Evolutionary conservation across 345 rosid species (phyloP).

Genomic region (Acer saccharum): DNA sequence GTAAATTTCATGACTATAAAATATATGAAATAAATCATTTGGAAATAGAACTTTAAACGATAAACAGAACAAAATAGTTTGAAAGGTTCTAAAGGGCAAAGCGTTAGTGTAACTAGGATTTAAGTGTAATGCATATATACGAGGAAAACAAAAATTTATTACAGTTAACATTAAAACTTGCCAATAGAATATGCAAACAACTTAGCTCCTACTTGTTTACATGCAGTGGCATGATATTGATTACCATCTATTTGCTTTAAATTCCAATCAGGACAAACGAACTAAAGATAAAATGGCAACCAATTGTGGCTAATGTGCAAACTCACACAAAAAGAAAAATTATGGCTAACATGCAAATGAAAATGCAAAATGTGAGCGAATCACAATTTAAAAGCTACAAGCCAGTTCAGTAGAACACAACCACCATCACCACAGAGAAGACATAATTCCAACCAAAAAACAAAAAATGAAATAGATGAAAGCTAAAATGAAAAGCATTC

Average conservation of each 20-base stretch:
- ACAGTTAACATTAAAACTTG: too few relatives aligned
- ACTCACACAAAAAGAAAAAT: neutral
- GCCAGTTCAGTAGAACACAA: neutral
- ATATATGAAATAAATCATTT: too few relatives aligned
- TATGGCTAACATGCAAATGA: neutral
- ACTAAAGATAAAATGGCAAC: neutral
- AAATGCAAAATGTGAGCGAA: neutral
- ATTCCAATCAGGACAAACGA: neutral
- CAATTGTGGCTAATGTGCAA: neutral
- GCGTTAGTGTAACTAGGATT: too few relatives aligned
- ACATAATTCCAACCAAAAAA: neutral
- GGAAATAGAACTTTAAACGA: too few relatives aligned
- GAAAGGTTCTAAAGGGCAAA: too few relatives aligned
- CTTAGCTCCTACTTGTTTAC: neutral
- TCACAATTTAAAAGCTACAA: neutral
- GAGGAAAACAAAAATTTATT: too few relatives aligned
- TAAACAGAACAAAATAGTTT: too few relatives aligned
- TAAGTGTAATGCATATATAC: too few relatives aligned
- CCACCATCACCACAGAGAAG: neutral
- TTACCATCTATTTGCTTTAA: neutral
- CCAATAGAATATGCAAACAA: too few relatives aligned
- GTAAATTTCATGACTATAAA: too few relatives aligned
- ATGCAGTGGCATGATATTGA: neutral
- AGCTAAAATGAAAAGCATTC: neutral
- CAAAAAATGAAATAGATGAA: neutral